These are phyloP conservation scores for Phialophora chinensis DNA, from an alignment of 2,329 filamentous ascomycete species.

Conservation along the genomic window DNA sequence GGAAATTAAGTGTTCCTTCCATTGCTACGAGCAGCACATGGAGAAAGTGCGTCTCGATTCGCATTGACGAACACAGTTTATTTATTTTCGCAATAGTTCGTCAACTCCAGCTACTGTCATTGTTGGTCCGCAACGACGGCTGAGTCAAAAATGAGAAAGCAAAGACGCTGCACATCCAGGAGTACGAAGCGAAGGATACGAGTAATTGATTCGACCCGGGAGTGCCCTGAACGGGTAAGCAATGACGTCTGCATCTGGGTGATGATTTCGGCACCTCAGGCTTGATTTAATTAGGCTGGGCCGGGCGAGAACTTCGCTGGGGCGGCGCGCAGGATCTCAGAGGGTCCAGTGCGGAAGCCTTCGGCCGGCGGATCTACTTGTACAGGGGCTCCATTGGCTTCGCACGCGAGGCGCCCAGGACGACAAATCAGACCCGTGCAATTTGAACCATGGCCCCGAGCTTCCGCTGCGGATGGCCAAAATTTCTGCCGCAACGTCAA, in stretches of 20 bases:
- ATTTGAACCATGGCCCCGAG: constrained; percentile 13
- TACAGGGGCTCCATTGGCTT: neutral
- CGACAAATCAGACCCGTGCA: constrained; percentile 2
- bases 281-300: neutral
- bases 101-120: neutral
- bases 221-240: neutral
- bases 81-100: neutral
- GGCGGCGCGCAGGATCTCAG: neutral
- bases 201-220: neutral
- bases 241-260: neutral
- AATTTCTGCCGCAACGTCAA: constrained; percentile 3
- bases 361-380: constrained; percentile 10
- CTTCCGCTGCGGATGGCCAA: constrained; percentile 12
- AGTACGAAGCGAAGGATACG: neutral
- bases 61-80: neutral
- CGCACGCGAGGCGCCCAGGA: neutral
- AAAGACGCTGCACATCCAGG: neutral
- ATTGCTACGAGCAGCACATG: too few species aligned
- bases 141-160: neutral
- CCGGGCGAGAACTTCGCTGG: neutral
- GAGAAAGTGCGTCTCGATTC: neutral
- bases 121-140: neutral
- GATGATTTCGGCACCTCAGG: neutral
- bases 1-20: too few species aligned
- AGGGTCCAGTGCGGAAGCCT: neutral